Conservation (phyloP, 345 rosid genomes). For the Rhizophora apiculata region DNA sequence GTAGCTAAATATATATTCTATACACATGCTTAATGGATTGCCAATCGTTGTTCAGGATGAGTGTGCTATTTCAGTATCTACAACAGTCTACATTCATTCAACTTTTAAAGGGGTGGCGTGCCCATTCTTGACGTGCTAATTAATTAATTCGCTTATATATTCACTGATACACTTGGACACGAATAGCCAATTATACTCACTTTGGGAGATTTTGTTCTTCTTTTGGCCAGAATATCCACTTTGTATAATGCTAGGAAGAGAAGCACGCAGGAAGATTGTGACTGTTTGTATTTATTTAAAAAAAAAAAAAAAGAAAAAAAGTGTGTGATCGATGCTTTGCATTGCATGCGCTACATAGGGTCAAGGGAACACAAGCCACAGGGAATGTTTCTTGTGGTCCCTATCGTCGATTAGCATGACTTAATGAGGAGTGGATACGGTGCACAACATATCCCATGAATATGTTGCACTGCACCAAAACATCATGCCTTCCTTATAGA, state of each 20-base stretch:
- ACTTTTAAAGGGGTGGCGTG: slow-evolving; percentile 26
- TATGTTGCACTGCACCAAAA: slow-evolving; percentile 32
- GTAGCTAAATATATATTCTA: too few relatives aligned
- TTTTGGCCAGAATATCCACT: slow-evolving; percentile 1
- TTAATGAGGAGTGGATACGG: slow-evolving; percentile 5
- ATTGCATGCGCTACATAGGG: background rate
- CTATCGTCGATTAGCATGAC: slow-evolving; percentile 24
- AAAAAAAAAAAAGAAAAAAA: background rate
- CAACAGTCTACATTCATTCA: background rate
- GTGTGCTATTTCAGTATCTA: background rate
- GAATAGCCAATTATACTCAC: background rate
- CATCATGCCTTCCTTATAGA: slow-evolving; percentile 19
- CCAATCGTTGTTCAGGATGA: slow-evolving; percentile 7
- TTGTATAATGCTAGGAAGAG: background rate
- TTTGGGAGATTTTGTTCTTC: slow-evolving; percentile 10
- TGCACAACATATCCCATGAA: slow-evolving; percentile 31
- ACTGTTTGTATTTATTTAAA: too few relatives aligned
- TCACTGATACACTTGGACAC: slow-evolving; percentile 1
- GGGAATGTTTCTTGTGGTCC: slow-evolving; percentile 44
- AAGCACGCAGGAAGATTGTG: slow-evolving; percentile 11
- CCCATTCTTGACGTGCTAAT: background rate
- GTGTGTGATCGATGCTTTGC: background rate
- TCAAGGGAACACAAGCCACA: slow-evolving; percentile 44
- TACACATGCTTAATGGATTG: background rate
- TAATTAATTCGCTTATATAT: slow-evolving; percentile 12